Conservation (phyloP, 2,329 filamentous ascomycete genomes). For the Phaeoacremonium minimum region DNA sequence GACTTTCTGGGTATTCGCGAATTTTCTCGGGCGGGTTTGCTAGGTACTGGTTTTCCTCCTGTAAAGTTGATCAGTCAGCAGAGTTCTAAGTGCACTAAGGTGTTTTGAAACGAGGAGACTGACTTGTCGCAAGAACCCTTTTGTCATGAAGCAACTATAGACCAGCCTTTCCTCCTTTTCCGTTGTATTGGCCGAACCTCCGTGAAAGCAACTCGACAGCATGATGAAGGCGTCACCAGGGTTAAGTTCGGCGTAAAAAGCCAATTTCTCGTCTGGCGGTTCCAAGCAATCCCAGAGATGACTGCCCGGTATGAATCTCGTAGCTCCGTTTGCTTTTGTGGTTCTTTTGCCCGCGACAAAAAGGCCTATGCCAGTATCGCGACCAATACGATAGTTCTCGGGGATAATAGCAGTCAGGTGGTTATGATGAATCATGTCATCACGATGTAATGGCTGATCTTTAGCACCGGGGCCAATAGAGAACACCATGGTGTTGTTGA, state of each 20-base stretch:
- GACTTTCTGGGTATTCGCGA: not conserved
- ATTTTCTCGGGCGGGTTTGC: not conserved
- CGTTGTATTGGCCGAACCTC: conserved; percentile 18
- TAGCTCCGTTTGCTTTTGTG: conserved; percentile 29
- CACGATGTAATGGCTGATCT: conserved; percentile 16
- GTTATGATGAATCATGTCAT: conserved; percentile 19
- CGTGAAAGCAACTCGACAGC: conserved; percentile 17
- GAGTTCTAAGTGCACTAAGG: not conserved
- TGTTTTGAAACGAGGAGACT: not conserved
- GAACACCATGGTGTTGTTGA: conserved; percentile 23
- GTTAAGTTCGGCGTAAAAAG: conserved; percentile 13
- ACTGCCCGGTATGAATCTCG: conserved; percentile 27
- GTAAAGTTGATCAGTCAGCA: not conserved
- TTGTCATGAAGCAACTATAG: conserved; percentile 17
- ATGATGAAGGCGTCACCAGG: conserved; percentile 17
- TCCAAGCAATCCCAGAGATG: conserved; percentile 24
- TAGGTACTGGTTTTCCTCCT: not conserved
- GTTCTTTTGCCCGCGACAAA: conserved; percentile 26
- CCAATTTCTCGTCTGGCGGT: conserved; percentile 12
- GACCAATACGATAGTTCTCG: conserved; percentile 13
- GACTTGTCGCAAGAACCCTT: conserved; percentile 13
- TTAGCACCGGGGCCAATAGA: conserved; percentile 14
- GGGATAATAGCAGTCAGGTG: conserved; percentile 2
- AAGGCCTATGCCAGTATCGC: conserved; percentile 20
- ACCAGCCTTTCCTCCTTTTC: conserved; percentile 16